A percentile compares a stretch with the other conserved stretches of the same genome.
Evolutionary conservation across 345 rosid genomes (phyloP).

Genomic region (Combretum micranthum): DNA sequence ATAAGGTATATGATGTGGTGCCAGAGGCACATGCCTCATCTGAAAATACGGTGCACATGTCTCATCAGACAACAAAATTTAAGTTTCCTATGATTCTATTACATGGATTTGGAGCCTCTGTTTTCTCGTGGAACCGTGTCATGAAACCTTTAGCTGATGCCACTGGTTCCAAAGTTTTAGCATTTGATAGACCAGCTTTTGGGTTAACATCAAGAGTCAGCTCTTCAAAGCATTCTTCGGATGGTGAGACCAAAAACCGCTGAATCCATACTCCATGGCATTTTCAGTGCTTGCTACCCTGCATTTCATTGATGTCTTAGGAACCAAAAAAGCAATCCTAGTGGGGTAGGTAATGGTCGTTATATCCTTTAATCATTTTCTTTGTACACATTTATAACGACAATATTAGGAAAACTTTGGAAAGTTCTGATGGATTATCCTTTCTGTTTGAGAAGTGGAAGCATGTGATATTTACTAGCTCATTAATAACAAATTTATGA

Average conservation of each 20-base stretch:
- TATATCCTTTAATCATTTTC: neutral
- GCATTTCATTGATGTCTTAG: conserved; percentile 64
- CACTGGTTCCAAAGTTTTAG: conserved; percentile 61
- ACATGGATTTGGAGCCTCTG: conserved; percentile 95
- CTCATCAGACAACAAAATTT: conserved; percentile 12
- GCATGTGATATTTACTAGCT: too few relatives aligned
- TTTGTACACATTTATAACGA: neutral
- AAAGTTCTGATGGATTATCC: neutral
- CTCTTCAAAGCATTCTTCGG: conserved; percentile 13
- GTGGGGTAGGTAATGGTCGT: conserved; percentile 54
- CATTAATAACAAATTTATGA: too few relatives aligned
- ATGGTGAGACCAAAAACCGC: conserved; percentile 24
- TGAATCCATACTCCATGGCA: conserved; percentile 83
- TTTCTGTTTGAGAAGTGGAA: neutral
- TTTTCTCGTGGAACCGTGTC: conserved; percentile 72
- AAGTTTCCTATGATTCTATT: conserved; percentile 62
- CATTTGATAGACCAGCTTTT: conserved; percentile 90
- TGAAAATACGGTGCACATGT: neutral
- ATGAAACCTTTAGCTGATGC: conserved; percentile 62
- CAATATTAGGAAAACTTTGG: neutral
- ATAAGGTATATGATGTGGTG: conserved; percentile 48
- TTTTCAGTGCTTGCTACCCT: conserved; percentile 72
- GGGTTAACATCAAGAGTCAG: conserved; percentile 74
- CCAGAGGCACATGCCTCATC: conserved; percentile 18
- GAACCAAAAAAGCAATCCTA: conserved; percentile 59